Evolutionary conservation across 306 rosid species (phyloP).

Genomic region (Citrullus mucosospermus): DNA sequence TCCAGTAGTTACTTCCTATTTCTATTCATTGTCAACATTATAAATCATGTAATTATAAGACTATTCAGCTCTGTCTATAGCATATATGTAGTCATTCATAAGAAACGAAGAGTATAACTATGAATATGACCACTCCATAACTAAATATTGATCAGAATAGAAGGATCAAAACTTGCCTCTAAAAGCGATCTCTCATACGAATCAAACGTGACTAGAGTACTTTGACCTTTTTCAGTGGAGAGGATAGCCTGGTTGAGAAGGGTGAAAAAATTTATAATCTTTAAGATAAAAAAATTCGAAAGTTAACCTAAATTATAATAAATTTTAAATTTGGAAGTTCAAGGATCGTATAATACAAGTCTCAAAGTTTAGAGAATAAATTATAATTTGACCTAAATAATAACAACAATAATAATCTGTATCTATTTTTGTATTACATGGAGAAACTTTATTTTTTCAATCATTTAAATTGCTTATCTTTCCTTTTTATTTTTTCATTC

Average conservation of each 20-base stretch:
- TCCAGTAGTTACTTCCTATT: not conserved
- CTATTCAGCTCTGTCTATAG: not conserved
- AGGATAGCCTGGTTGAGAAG: constrained; percentile 48
- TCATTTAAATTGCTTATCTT: too few species aligned
- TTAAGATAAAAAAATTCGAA: too few species aligned
- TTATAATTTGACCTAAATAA: too few species aligned
- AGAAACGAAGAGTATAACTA: not conserved
- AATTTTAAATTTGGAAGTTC: too few species aligned
- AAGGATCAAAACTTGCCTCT: constrained; percentile 34
- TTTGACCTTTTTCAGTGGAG: constrained; percentile 77
- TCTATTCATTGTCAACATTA: not conserved
- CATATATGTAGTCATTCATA: not conserved
- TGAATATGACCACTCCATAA: not conserved
- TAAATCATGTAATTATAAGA: not conserved
- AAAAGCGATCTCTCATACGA: constrained; percentile 61
- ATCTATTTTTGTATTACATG: too few species aligned
- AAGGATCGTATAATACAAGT: too few species aligned
- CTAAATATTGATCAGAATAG: not conserved
- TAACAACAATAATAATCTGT: too few species aligned
- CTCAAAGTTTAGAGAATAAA: too few species aligned
- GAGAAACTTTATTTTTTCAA: too few species aligned
- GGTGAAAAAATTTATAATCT: not conserved
- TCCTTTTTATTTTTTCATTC: too few species aligned
- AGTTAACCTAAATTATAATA: too few species aligned
- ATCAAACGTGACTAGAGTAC: constrained; percentile 47